Conservation (phyloP, 345 rosid genomes). For the Acer saccharum region DNA sequence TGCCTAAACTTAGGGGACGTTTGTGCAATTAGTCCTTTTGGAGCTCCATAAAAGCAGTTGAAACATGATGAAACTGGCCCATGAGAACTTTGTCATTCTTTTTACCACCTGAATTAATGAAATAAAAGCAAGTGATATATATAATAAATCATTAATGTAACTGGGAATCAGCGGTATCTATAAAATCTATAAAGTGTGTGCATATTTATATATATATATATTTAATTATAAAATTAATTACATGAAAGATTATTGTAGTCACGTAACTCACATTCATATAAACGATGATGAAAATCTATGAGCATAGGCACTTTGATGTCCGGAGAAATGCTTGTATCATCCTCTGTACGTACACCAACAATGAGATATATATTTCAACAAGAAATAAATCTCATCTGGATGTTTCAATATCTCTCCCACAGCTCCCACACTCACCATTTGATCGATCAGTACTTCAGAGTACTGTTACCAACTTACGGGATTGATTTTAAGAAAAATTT, state of each 20-base stretch:
- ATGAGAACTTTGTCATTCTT: slow-evolving; percentile 62
- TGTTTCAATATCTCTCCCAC: no score
- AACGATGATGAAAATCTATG: slow-evolving; percentile 69
- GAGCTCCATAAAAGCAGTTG: slow-evolving; percentile 84
- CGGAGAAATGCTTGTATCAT: slow-evolving; percentile 84
- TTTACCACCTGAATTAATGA: slow-evolving; percentile 73
- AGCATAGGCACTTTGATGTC: slow-evolving; percentile 90
- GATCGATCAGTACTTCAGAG: no score
- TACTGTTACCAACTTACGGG: no score
- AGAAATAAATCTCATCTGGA: no score
- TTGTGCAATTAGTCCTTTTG: no score
- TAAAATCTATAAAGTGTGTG: no score
- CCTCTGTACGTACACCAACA: slow-evolving; percentile 62
- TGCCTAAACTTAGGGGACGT: no score
- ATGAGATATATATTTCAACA: no score
- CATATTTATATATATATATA: no score
- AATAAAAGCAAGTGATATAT: background rate
- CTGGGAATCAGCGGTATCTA: no score
- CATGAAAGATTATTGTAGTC: slow-evolving; percentile 83
- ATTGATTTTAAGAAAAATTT: no score
- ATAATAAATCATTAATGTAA: no score
- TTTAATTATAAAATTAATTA: background rate
- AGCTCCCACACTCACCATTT: slow-evolving; percentile 40
- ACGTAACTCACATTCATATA: slow-evolving; percentile 64
- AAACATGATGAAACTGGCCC: slow-evolving; percentile 42